Base-by-base conservation (phyloP, 768 basidiomycete genomes). In the Mycena filopes region DNA sequence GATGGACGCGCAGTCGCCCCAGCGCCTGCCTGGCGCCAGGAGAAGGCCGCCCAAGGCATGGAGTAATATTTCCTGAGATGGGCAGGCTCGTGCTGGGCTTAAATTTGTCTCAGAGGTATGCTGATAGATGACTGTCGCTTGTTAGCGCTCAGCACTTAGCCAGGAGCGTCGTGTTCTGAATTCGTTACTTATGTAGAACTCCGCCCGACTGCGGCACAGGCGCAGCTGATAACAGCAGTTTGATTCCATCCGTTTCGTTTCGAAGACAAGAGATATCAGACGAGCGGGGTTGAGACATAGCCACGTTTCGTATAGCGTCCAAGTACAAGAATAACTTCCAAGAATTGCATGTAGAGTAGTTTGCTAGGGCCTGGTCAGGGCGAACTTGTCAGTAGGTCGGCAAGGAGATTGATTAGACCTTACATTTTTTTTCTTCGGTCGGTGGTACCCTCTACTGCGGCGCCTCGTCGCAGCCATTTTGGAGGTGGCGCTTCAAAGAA, bases 401-500 rank as follows among this genome's bases (percentile, higher is more conserved):
- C 55, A 57, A 38, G 55, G 54, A 25, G 55, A 56, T 55, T 18
- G 29, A 33, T 41, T 41, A 29, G 26, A 23, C 28, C 47, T 45
- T 36, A 55, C 62, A 36, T 58, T 64, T 58, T 26, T 43, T 50
- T 57, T 20, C 36, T 42, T 45, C 21, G 29, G 55, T 45, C 18
- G 21, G 31, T 26, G 45, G 20, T 25, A 29, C 26, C 26, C 49
- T 29, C 36, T 53, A 43, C 36, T 57, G 55, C 41, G 83, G 82
- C 81, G 83, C 84, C 74, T 88, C 87, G 74, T 89, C 88, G 79
- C 91, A 92, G 54, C 92, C 92, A 70, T 93, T 92, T 81, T 94
- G 92, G 56, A 90, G 70, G 77, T 94, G 93, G 74, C 93, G 84
- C 78, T 93, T 94, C 68, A 93, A 81, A 63, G 93, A 94, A 78